A percentile compares a stretch with the other conserved stretches of the same genome.
Evolutionary conservation across 2,329 filamentous ascomycete species (phyloP).

Genomic region (Pyrenophora teres): DNA sequence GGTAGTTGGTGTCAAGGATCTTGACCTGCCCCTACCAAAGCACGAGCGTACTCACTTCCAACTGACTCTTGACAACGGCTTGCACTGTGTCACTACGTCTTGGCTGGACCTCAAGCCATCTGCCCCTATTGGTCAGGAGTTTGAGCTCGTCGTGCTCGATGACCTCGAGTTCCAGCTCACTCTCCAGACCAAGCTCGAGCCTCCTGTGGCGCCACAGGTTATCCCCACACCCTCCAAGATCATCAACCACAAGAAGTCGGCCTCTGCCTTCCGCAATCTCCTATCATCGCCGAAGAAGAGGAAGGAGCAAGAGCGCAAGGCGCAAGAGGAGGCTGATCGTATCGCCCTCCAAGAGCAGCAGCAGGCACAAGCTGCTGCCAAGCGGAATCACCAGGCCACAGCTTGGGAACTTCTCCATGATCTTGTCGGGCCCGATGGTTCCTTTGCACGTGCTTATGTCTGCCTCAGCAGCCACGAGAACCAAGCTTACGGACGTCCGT

Average conservation of each 20-base stretch:
- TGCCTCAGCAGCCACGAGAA: constrained; percentile 91
- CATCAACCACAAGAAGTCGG: constrained; percentile 73
- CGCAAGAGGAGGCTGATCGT: constrained; percentile 81
- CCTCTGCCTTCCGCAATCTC: constrained; percentile 79
- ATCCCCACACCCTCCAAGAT: constrained; percentile 64
- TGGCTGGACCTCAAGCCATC: constrained; percentile 92
- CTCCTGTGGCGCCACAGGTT: constrained; percentile 60
- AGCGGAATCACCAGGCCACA: constrained; percentile 66
- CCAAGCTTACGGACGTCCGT: constrained; percentile 84
- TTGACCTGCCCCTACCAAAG: constrained; percentile 87
- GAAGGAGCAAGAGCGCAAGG: constrained; percentile 86
- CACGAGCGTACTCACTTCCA: constrained; percentile 93
- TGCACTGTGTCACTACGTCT: constrained; percentile 95
- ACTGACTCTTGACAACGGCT: constrained; percentile 94
- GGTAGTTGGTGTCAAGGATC: constrained; percentile 96
- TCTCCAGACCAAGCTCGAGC: constrained; percentile 90
- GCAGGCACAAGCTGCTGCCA: constrained; percentile 51
- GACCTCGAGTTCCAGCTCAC: constrained; percentile 99
- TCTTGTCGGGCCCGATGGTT: constrained; percentile 86
- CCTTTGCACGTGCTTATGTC: constrained; percentile 91
- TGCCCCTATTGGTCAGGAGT: constrained; percentile 95
- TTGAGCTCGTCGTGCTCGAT: constrained; percentile 94
- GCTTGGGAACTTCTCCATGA: constrained; percentile 87
- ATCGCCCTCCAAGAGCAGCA: constrained; percentile 55
- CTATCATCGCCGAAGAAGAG: constrained; percentile 90